A percentile compares a stretch with the other conserved stretches of the same genome.
Evolutionary conservation across 176 grass and related monocot genomes (phyloP).

Genomic region (Ensete ventricosum): DNA sequence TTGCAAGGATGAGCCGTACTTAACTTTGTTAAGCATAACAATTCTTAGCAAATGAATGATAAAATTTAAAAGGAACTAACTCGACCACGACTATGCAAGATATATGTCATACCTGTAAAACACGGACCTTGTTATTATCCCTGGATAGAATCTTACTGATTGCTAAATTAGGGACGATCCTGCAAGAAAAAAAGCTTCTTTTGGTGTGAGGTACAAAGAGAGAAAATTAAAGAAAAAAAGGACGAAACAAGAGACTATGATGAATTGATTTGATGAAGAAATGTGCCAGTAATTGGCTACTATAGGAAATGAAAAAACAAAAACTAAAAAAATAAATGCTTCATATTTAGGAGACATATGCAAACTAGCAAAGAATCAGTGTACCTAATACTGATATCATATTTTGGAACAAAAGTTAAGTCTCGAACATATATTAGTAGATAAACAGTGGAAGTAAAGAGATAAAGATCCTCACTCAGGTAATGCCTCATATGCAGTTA

Average conservation of each 20-base stretch:
- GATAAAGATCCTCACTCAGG: constrained; percentile 61
- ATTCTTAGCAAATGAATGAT: background rate
- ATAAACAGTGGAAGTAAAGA: constrained; percentile 12
- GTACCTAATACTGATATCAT: no score
- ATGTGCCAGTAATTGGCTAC: background rate
- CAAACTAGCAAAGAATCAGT: background rate
- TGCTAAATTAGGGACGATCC: constrained; percentile 95
- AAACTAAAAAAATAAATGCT: background rate
- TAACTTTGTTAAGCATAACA: background rate
- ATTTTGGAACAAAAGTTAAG: no score
- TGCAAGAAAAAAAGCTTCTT: constrained; percentile 23
- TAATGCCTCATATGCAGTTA: constrained; percentile 81
- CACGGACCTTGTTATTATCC: constrained; percentile 97
- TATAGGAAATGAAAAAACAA: background rate
- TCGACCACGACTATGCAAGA: background rate
- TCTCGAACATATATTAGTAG: background rate
- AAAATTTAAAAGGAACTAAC: background rate
- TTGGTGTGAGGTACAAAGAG: background rate
- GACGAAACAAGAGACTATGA: background rate
- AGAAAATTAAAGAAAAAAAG: background rate
- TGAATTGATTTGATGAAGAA: background rate
- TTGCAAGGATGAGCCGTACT: background rate
- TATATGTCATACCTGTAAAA: constrained; percentile 60
- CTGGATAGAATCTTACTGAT: constrained; percentile 81
- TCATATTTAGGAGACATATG: background rate